Base-by-base conservation (phyloP, 1,139 yeast species). In the Candida tropicalis region DNA sequence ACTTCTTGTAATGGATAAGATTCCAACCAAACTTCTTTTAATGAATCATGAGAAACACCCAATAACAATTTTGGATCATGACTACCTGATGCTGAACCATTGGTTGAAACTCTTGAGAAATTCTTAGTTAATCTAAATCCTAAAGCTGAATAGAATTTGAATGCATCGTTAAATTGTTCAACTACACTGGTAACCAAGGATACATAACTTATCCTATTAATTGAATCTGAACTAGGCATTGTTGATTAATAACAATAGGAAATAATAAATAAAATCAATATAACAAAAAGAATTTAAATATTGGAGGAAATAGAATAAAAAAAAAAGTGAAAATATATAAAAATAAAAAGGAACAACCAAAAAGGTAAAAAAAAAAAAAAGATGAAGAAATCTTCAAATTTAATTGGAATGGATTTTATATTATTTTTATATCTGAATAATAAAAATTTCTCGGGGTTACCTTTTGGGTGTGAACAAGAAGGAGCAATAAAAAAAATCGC, bases 11-110 rank as follows among this genome's bases (percentile, higher is more conserved):
- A 66, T 18, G 87, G 87, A 61, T 82, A 84, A 18, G 82, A 68
- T 56, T 84, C 87, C 38, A 85, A 59, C 93, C 95, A 86, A 35
- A 79, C 64, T 62, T 86, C 95, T 51, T 73, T 75, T 41, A 82
- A 56, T 0, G 90, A 84, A 51, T 83, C 87, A 46, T 70, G 72
- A 16, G 88, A 77, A 35, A 85, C 70, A 3, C 91, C 91, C 38
- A 65, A 53, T 38, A 64, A 69, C 29, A 59, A 56, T 45, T 56
- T 61, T 42, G 65, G 63, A 47, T 61, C 63, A 50, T 51, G 55
- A 28, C 58, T 55, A 20, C 60, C 67, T 38, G 59, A 62, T 31
- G 65, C 73, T 34, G 70, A 65, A 44, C 67, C 74, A 51, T 58
- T 66, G 57, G 70, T 69, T 58, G 74, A 75, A 20, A 60, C 54